Conservation (phyloP, 1,284 basidiomycete genomes). For the Malassezia equina region DNA sequence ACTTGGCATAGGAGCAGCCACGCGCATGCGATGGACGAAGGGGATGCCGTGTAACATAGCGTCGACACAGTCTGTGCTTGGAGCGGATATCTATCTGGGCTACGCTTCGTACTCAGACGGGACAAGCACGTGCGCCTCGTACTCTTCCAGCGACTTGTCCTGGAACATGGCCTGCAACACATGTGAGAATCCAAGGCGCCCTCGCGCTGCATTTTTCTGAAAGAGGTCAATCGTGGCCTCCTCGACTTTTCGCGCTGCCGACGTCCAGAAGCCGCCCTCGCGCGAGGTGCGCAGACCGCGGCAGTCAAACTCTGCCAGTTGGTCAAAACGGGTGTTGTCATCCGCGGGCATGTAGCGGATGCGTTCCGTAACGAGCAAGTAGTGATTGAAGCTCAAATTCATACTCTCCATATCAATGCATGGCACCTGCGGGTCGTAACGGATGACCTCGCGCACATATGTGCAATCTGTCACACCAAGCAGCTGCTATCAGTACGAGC, state of each 20-base stretch:
- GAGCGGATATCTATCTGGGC: not conserved
- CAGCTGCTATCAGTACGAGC: not conserved
- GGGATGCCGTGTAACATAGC: not conserved
- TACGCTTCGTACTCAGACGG: not conserved
- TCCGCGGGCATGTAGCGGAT: slow-evolving; percentile 5
- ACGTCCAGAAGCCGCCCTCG: not conserved
- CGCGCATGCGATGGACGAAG: slow-evolving; percentile 11
- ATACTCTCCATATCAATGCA: slow-evolving; percentile 4
- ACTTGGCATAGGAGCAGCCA: not conserved
- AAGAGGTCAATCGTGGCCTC: slow-evolving; percentile 7
- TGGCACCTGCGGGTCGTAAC: slow-evolving; percentile 3
- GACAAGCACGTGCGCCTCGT: not conserved
- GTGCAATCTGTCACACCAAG: slow-evolving; percentile 1
- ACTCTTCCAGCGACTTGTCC: not conserved
- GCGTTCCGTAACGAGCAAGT: slow-evolving; percentile 6
- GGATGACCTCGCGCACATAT: slow-evolving; percentile 11
- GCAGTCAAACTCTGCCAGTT: slow-evolving; percentile 8
- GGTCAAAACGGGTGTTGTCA: slow-evolving; percentile 1
- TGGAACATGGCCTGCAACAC: slow-evolving; percentile 7
- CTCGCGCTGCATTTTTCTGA: slow-evolving; percentile 9
- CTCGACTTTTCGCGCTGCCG: slow-evolving; percentile 6
- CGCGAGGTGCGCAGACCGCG: slow-evolving; percentile 1
- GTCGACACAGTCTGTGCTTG: not conserved
- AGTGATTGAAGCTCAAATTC: slow-evolving; percentile 12
- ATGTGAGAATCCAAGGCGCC: slow-evolving; percentile 13